Percentiles rank a stretch among this genome's conserved stretches.
phyloP scores from a whole-genome alignment of 352 stramenopile species.

The Globisporangium spiculum region DNA sequence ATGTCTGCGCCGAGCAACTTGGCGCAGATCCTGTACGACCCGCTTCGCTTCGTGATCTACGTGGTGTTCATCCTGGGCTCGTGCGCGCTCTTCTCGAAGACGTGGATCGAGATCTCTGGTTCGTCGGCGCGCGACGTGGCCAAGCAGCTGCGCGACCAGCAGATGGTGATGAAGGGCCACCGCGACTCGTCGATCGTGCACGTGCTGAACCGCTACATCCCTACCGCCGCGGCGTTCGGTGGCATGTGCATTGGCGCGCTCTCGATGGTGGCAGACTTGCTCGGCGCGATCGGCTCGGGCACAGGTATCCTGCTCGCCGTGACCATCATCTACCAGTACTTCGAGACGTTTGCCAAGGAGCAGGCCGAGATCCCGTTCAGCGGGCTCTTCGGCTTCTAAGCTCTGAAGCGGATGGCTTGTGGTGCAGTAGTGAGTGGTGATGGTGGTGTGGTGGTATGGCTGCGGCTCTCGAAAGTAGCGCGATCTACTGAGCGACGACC shows the following conservation, averaged over 20 bases:
- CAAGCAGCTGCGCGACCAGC: constrained; percentile 98
- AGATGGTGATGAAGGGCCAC: constrained; percentile 99
- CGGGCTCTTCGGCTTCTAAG: constrained; percentile 85
- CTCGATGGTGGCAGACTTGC: constrained; percentile 97
- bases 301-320: constrained; percentile 98
- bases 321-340: constrained; percentile 99
- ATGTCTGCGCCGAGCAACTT: constrained; percentile 95
- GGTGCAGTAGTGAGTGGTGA: background rate
- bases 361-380: constrained; percentile 79
- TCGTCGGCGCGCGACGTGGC: constrained; percentile 96
- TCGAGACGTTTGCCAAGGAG: constrained; percentile 97
- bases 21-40: constrained; percentile 97
- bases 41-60: constrained; percentile 98
- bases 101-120: constrained; percentile 99
- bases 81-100: constrained; percentile 99
- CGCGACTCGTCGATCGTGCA: constrained; percentile 97
- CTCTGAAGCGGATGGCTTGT: constrained; percentile 8
- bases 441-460: background rate
- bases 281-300: constrained; percentile 98
- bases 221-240: constrained; percentile 97
- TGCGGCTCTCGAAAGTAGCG: constrained; percentile 5
- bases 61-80: constrained; percentile 98
- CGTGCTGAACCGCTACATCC: constrained; percentile 99
- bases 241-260: constrained; percentile 99
- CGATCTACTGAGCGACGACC: constrained; percentile 2